Conservation (phyloP, 2,329 filamentous ascomycete species). For the Lachnum nothofagi region DNA sequence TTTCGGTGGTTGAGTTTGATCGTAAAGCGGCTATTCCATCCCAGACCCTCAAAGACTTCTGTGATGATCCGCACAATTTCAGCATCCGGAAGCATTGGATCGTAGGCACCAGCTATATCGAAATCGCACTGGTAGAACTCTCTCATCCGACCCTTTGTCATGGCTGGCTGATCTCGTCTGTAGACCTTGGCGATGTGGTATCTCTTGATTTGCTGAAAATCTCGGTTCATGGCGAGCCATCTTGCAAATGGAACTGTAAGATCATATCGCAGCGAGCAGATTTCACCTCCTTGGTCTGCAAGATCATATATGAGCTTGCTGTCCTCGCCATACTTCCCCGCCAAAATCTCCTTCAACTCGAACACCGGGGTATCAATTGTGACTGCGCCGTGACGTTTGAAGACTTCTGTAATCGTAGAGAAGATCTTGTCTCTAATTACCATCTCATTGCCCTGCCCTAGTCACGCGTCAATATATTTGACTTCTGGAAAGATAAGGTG, state of each 20-base stretch:
- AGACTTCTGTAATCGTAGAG: constrained; percentile 67
- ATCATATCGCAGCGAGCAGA: constrained; percentile 80
- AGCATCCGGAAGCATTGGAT: constrained; percentile 86
- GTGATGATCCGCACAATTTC: constrained; percentile 80
- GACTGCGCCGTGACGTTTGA: constrained; percentile 77
- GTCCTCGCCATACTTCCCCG: constrained; percentile 89
- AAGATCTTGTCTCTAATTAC: constrained; percentile 78
- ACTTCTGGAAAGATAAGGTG: constrained; percentile 3
- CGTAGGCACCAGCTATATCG: constrained; percentile 83
- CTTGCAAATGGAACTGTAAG: constrained; percentile 86
- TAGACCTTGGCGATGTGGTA: constrained; percentile 96
- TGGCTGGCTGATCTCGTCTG: constrained; percentile 73
- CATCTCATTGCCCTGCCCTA: constrained; percentile 69
- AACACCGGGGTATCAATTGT: constrained; percentile 80
- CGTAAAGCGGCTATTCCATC: constrained; percentile 60
- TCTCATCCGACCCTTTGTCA: constrained; percentile 87
- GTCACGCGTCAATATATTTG: constrained; percentile 13
- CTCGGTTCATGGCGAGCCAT: constrained; percentile 82
- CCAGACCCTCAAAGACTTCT: constrained; percentile 78
- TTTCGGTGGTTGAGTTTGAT: constrained; percentile 96
- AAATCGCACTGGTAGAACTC: constrained; percentile 99
- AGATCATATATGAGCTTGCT: constrained; percentile 89
- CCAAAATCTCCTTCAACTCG: constrained; percentile 78
- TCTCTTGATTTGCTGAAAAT: constrained; percentile 78
- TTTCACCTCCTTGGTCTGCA: constrained; percentile 80